A percentile compares a stretch with the other conserved stretches of the same genome.
These are phyloP conservation scores for Glomus cerebriforme DNA, from an alignment of 192 early-diverging fungal species.

Conservation along the genomic window DNA sequence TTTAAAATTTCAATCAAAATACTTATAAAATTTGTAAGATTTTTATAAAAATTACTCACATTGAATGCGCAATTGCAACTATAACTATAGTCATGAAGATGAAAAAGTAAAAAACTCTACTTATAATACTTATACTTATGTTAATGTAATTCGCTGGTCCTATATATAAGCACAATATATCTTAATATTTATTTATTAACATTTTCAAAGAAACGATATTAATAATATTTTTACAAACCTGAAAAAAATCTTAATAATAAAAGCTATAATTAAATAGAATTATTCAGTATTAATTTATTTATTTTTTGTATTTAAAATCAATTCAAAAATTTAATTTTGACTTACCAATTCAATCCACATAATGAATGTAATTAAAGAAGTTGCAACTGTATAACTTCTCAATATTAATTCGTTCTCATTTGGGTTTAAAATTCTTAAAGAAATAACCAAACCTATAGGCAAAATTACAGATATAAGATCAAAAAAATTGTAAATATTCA, in stretches of 20 bases:
- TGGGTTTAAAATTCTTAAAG: background rate
- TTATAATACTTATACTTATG: background rate
- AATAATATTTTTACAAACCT: background rate
- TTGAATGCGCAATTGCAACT: background rate
- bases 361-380: background rate
- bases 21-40: no score
- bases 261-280: background rate
- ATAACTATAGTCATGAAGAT: background rate
- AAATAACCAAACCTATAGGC: background rate
- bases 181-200: background rate
- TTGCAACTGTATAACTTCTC: background rate
- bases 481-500: background rate
- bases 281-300: no score
- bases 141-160: constrained; percentile 8
- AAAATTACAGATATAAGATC: background rate
- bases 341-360: constrained; percentile 5
- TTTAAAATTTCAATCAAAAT: no score
- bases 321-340: background rate
- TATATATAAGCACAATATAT: background rate
- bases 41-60: background rate
- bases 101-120: background rate
- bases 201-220: no score
- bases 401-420: background rate
- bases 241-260: constrained; percentile 6
- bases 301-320: no score